A percentile compares a stretch with the other conserved stretches of the same genome.
Conservation (phyloP, 345 rosid species). For the Euclidium syriacum region DNA sequence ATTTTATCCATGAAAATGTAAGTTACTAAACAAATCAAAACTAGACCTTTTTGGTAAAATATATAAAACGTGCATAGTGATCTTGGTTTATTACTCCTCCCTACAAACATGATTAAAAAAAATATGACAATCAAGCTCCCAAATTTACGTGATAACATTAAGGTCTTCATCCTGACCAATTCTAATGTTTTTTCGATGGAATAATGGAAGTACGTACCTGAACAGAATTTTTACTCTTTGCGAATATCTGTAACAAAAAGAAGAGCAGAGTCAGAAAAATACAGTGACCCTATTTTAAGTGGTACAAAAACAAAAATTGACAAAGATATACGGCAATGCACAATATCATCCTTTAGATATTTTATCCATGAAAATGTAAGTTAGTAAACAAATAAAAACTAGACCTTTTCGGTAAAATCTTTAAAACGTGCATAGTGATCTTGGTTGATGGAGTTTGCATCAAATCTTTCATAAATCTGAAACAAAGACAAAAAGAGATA, state of each 20-base stretch:
- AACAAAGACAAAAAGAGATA: conserved; percentile 14
- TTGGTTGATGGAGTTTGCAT: conserved; percentile 44
- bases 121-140: conserved; percentile 13
- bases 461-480: conserved; percentile 84
- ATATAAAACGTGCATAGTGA: conserved; percentile 76
- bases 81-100: conserved; percentile 61
- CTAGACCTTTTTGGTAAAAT: conserved; percentile 72
- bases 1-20: neutral
- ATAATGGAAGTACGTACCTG: conserved; percentile 68
- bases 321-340: neutral
- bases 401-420: conserved; percentile 73
- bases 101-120: conserved; percentile 40
- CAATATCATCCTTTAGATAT: neutral
- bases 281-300: no score
- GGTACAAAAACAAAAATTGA: neutral
- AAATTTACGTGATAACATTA: neutral
- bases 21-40: neutral
- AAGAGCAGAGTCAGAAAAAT: conserved; percentile 24
- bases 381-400: neutral
- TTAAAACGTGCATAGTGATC: conserved; percentile 79
- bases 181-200: no score
- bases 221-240: conserved; percentile 79
- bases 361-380: neutral
- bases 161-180: no score
- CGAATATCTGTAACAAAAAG: conserved; percentile 72